Evolutionary conservation across 2,329 filamentous ascomycete genomes (phyloP).

Genomic region (Phyllosticta capitalensis): DNA sequence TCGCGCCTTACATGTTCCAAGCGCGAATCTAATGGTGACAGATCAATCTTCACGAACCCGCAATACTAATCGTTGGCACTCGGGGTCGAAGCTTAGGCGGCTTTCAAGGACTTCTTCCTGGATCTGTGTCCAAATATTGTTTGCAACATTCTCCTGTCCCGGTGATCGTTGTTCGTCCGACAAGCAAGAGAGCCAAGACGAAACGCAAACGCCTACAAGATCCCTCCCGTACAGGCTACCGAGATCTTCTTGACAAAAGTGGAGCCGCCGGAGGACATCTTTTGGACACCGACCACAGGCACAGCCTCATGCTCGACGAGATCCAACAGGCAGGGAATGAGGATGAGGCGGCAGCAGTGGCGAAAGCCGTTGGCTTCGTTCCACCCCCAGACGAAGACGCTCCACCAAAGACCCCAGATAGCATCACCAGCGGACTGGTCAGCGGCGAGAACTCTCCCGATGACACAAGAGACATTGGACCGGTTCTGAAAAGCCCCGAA

Average conservation of each 20-base stretch:
- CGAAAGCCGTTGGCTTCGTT: conserved; percentile 38
- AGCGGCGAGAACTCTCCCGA: conserved; percentile 17
- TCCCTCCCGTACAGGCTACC: conserved; percentile 64
- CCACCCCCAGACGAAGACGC: conserved; percentile 15
- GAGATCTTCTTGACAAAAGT: conserved; percentile 63
- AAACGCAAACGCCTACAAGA: conserved; percentile 77
- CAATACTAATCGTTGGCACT: conserved; percentile 84
- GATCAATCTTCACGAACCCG: conserved; percentile 88
- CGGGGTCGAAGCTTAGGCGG: conserved; percentile 75
- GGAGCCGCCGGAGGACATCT: conserved; percentile 41
- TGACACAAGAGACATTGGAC: conserved; percentile 22
- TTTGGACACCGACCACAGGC: conserved; percentile 41
- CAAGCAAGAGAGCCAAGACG: conserved; percentile 80
- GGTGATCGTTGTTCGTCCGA: conserved; percentile 83
- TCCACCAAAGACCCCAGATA: conserved; percentile 13
- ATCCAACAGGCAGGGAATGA: conserved; percentile 27
- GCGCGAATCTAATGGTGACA: conserved; percentile 27
- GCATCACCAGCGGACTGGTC: neutral
- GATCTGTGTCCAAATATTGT: conserved; percentile 89
- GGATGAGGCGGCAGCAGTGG: conserved; percentile 42
- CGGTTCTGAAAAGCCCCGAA: conserved; percentile 32
- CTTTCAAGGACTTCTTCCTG: conserved; percentile 76
- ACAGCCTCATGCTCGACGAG: conserved; percentile 31
- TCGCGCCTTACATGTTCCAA: neutral
- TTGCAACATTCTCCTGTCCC: conserved; percentile 88